These are phyloP conservation scores for Capniomyces stellatus DNA, from an alignment of 371 early-diverging fungal species.

Conservation along the genomic window DNA sequence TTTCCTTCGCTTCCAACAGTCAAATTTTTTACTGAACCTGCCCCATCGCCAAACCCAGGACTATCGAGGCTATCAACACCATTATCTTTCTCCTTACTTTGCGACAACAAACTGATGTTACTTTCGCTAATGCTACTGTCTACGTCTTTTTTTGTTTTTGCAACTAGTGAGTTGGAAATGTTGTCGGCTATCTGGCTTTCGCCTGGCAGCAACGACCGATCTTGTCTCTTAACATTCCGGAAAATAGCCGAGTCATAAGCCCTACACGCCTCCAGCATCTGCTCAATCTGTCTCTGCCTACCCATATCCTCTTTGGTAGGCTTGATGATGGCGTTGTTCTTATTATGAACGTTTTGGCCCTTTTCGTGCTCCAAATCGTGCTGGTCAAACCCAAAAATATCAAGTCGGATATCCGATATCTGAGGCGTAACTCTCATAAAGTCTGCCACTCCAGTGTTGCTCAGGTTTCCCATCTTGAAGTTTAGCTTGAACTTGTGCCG, in stretches of 20 bases:
- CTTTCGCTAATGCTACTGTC: no score
- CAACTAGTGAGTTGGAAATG: background rate
- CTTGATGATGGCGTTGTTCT: background rate
- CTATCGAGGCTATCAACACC: no score
- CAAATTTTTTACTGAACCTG: no score
- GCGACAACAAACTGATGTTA: no score
- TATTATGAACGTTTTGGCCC: no score
- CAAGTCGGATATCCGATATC: constrained; percentile 11
- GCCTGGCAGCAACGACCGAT: background rate
- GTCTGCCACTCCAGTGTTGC: constrained; percentile 10
- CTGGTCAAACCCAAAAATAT: background rate
- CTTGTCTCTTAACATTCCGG: background rate
- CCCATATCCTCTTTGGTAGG: background rate
- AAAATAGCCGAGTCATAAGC: background rate
- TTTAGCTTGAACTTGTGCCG: constrained; percentile 6
- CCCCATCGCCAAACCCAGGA: no score
- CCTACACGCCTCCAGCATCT: background rate
- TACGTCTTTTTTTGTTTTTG: no score
- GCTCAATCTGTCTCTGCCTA: background rate
- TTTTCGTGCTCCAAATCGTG: no score
- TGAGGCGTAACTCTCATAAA: constrained; percentile 14
- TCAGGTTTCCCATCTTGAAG: constrained; percentile 19
- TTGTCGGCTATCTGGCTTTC: background rate
- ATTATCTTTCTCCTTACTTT: no score
- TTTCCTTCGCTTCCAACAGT: no score